Evolutionary conservation across 441 rosid genomes (phyloP).

Genomic region (Syzygium syzygioides): DNA sequence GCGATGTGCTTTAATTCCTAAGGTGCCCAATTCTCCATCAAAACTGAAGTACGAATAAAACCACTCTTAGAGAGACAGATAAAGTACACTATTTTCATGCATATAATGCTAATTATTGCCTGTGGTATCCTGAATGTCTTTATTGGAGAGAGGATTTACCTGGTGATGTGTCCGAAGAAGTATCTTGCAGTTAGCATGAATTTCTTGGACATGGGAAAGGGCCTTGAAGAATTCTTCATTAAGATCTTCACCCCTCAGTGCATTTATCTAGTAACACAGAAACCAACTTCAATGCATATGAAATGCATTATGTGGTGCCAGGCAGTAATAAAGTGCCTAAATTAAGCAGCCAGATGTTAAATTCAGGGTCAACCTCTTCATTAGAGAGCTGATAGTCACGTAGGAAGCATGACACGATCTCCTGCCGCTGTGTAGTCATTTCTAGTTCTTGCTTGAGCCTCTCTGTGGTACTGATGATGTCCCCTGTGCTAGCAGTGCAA

Average conservation of each 20-base stretch:
- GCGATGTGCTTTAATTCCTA: background rate
- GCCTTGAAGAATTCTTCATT: conserved; percentile 87
- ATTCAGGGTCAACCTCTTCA: conserved; percentile 54
- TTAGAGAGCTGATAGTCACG: conserved; percentile 87
- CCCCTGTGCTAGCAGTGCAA: conserved; percentile 83
- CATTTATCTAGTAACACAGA: conserved; percentile 48
- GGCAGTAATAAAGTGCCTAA: background rate
- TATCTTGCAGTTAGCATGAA: conserved; percentile 90
- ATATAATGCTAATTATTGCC: background rate
- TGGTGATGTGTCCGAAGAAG: conserved; percentile 94
- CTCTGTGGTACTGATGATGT: conserved; percentile 84
- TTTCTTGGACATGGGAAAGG: conserved; percentile 88
- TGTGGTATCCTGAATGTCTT: background rate
- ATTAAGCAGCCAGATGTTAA: background rate
- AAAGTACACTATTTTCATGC: background rate
- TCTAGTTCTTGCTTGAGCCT: conserved; percentile 90
- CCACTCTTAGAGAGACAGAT: background rate
- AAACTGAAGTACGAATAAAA: background rate
- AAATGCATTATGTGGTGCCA: background rate
- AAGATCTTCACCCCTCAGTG: conserved; percentile 82
- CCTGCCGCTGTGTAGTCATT: conserved; percentile 79
- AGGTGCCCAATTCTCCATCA: background rate
- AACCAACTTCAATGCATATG: background rate
- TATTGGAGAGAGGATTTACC: conserved; percentile 25
- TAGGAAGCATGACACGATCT: conserved; percentile 87